Evolutionary conservation across 2,329 filamentous ascomycete species (phyloP).

Genomic region (Fusarium coicis): DNA sequence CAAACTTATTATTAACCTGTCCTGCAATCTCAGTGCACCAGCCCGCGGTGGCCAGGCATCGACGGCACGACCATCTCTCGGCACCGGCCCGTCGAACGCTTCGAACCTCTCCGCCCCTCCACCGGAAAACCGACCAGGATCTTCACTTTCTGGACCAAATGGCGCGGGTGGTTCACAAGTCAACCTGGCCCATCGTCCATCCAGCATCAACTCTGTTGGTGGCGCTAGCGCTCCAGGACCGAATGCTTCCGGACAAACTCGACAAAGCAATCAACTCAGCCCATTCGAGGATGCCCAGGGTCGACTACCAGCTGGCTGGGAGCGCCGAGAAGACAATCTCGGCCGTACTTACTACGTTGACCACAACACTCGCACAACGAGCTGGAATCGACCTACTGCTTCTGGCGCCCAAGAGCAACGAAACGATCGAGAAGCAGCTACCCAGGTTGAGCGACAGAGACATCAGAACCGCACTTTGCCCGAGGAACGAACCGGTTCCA

Average conservation of each 20-base stretch:
- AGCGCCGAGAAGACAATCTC: constrained; percentile 92
- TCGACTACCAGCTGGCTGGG: constrained; percentile 91
- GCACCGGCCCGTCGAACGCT: constrained; percentile 56
- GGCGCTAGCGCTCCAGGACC: constrained; percentile 41
- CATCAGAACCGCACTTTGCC: constrained; percentile 97
- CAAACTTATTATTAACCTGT: constrained; percentile 96
- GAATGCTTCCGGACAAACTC: constrained; percentile 48
- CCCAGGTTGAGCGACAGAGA: constrained; percentile 89
- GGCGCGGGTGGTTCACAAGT: constrained; percentile 55
- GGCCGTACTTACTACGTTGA: constrained; percentile 98
- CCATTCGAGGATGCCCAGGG: constrained; percentile 98
- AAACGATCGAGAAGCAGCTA: constrained; percentile 86
- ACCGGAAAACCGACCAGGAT: constrained; percentile 62
- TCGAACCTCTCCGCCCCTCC: constrained; percentile 57
- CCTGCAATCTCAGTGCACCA: constrained; percentile 84
- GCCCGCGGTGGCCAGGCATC: constrained; percentile 63
- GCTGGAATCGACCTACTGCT: constrained; percentile 90
- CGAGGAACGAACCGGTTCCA: constrained; percentile 93
- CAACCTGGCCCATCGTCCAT: constrained; percentile 58
- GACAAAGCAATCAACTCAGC: constrained; percentile 68
- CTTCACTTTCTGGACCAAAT: constrained; percentile 63
- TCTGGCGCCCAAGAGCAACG: constrained; percentile 78
- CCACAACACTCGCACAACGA: constrained; percentile 95
- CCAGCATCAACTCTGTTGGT: constrained; percentile 56
- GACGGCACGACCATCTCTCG: constrained; percentile 59